These are phyloP conservation scores for Picea glauca DNA, from an alignment of 75 land plant species.

Conservation along the genomic window DNA sequence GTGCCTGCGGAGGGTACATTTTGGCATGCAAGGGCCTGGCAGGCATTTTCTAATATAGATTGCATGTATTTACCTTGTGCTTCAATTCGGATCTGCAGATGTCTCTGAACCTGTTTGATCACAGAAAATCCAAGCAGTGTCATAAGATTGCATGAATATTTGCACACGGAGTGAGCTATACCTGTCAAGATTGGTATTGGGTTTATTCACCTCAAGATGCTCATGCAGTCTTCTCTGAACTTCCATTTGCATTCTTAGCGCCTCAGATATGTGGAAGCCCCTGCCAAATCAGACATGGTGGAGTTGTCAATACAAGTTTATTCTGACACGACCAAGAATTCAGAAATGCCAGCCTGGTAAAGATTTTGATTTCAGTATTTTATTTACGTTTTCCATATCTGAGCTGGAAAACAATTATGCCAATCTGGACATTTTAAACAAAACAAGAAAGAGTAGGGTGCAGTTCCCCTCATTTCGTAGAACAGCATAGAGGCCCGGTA, in stretches of 20 bases:
- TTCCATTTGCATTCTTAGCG: conserved; percentile 94
- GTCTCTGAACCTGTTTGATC: conserved; percentile 74
- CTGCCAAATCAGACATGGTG: conserved; percentile 16
- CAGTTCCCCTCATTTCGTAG: too few relatives aligned
- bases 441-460: too few relatives aligned
- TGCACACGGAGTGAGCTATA: not conserved
- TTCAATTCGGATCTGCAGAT: conserved; percentile 88
- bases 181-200: too few relatives aligned
- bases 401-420: too few relatives aligned
- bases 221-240: conserved; percentile 90
- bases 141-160: not conserved
- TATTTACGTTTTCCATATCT: too few relatives aligned
- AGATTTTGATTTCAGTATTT: too few relatives aligned
- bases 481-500: too few relatives aligned
- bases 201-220: conserved; percentile 75
- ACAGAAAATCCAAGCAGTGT: not conserved
- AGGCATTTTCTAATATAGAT: conserved; percentile 87
- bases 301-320: not conserved
- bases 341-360: too few relatives aligned
- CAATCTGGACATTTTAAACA: too few relatives aligned
- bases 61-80: conserved; percentile 99
- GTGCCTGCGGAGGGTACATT: conserved; percentile 41
- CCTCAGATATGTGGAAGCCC: conserved; percentile 61
- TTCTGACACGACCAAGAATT: not conserved
- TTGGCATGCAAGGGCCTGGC: conserved; percentile 77